A percentile compares a stretch with the other conserved stretches of the same genome.
These are phyloP conservation scores for Sporodiniella umbellata DNA, from an alignment of 371 early-diverging fungal genomes.

Conservation along the genomic window DNA sequence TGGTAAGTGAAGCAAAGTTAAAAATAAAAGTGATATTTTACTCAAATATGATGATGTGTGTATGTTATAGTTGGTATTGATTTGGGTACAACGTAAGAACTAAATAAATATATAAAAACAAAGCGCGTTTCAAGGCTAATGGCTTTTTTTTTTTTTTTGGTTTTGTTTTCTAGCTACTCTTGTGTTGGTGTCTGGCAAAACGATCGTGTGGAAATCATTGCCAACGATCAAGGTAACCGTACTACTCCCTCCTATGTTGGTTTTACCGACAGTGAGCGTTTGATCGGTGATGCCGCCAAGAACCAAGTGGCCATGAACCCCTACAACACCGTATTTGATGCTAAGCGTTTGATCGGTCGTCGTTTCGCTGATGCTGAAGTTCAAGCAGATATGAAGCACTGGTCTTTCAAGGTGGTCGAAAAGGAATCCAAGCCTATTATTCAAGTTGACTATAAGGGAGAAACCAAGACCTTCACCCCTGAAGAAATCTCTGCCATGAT, in stretches of 20 bases:
- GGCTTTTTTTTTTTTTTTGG: neutral
- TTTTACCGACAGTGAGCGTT: constrained; percentile 82
- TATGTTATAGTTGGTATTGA: constrained; percentile 87
- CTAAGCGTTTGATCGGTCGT: constrained; percentile 96
- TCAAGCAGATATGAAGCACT: constrained; percentile 89
- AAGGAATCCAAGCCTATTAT: constrained; percentile 73
- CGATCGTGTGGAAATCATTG: constrained; percentile 96
- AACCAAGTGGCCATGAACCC: constrained; percentile 86
- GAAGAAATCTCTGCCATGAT: constrained; percentile 94
- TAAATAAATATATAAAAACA: constrained; percentile 38
- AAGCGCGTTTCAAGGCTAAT: neutral
- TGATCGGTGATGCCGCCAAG: constrained; percentile 90
- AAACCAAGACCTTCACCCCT: constrained; percentile 84
- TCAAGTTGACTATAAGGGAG: constrained; percentile 79
- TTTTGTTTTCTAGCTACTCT: constrained; percentile 99
- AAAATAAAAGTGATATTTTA: no score
- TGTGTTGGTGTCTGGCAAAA: constrained; percentile 98
- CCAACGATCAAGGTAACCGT: constrained; percentile 96
- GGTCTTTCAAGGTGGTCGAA: constrained; percentile 83
- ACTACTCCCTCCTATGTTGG: constrained; percentile 93
- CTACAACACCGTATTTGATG: constrained; percentile 90
- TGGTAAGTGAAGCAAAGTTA: constrained; percentile 58
- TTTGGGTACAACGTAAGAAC: constrained; percentile 99
- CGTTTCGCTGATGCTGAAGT: constrained; percentile 87
- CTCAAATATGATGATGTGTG: no score